Base-by-base conservation (phyloP, 129 eudicot species). In the Lactuca sativa region DNA sequence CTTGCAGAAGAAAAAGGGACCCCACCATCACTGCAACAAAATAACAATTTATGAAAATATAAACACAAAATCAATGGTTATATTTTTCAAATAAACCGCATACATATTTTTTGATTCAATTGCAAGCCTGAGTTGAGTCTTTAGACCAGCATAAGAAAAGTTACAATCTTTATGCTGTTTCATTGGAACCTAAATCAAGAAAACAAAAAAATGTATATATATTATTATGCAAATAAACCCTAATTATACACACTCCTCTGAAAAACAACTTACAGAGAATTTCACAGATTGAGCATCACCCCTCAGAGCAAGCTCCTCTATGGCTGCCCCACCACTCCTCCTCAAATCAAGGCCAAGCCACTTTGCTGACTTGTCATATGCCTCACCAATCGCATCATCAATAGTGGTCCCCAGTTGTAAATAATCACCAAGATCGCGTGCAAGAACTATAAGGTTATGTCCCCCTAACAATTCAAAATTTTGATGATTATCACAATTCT, bases 131-230 rank as follows among this genome's bases (percentile, higher is more conserved):
- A 93, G 93, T 93, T 93, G 99, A 81, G 95, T 93, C 86, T 93
- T 93, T 64, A 90, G 88, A 71, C 99, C 99, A 76, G 97, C 95
- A 75, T 80, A 93, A 0, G 99, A 93, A 71, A 93, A 93, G 77
- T 93, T 93, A 82, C 99, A 93, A 80, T 93, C 99, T 73, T 90
- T 90, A 69, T 93, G 93, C 47, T 93, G 99, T 72, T 87, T 90
- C 99, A 93, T 93, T 13, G 97, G 99, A 56, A 90, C 90, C 99
- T 93, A 78, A 62, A 62, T 49, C 44, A 43, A 49, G 10, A 64
- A 64, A 61, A 41, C 33, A 40, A 57, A 9, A 53, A 38, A 52
- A 21, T 21, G n/a, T n/a, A 21, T 21, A 21, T 21, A 21, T 21
- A 21, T 21, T 21, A 32, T 34, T 5, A 49, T 43, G 41, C 40